Base-by-base conservation (phyloP, 2,329 filamentous ascomycete species). In the Ambrosiella cleistominuta region DNA sequence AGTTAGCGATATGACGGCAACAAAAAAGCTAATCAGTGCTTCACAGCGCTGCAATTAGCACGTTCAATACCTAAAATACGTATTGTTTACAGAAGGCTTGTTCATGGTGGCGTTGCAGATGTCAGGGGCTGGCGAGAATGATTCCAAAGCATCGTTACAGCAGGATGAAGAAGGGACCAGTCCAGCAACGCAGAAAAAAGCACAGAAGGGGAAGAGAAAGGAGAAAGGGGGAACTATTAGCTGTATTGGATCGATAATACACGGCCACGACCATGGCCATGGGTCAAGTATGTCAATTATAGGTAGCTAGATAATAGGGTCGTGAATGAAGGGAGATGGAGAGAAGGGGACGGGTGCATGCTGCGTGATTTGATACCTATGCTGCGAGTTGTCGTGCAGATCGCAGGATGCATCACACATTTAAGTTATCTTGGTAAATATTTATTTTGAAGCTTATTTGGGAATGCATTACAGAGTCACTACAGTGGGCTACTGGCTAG, bases 71-170 rank as follows among this genome's bases (percentile, higher is more conserved):
- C 8, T n/a, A 8, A 17, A 15, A 15, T 17, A 15, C 8, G n/a
- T 13, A 15, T 15, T 17, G 19, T 47, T 8, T 13, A 47, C n/a
- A 17, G 40, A n/a, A n/a, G 19, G 12, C n/a, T 17, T 15, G 12
- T 17, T 47, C 44, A 47, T 42, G 12, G n/a, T 39, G 27, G 12
- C n/a, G 51, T 54, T 40, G 12, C 51, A 54, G n/a, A 15, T 15
- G 19, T 11, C 51, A 54, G 36, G 51, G 36, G 51, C 13, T 39
- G 19, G n/a, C 11, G 9, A 9, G n/a, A 40, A 54, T 54, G 51
- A 54, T 54, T 40, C 36, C 51, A 54, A 40, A 39, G 51, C 45
- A 42, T 15, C 12, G 36, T 54, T 54, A 37, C 51, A 54, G 36
- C 38, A 37, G 51, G 39, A 54, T 39, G 12, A 37, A 17, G 12